Base-by-base conservation (phyloP, 2,329 filamentous ascomycete species). In the Colletotrichum somersetense region DNA sequence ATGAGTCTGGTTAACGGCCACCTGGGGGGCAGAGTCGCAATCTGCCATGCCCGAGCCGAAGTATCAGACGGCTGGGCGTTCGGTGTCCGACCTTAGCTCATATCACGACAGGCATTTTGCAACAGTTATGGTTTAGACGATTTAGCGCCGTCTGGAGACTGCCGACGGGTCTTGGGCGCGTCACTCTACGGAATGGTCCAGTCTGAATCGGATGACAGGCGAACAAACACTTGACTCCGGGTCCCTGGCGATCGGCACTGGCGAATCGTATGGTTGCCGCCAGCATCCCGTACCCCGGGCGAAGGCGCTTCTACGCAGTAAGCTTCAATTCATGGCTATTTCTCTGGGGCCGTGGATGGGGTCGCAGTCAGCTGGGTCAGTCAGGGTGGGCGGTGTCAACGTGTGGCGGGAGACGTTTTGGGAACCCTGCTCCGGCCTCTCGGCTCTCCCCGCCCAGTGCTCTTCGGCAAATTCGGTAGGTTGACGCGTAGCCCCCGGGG, bases 301-400 rank as follows among this genome's bases (percentile, higher is more conserved):
- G 35, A 57, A 57, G 55, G 55, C 35, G 55, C 20, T 26, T 57
- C 20, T 12, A 38, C 56, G 20, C 50, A 48, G 11, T 66, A 67
- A 67, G 68, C 64, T 62, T 71, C 68, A 58, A 57, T 67, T 67
- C 64, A 58, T 57, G 57, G 50, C 64, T 57, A 67, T 35, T 67
- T 62, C 26, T 35, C 46, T 33, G 38, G 20, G 26, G 30, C 16
- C 33, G 61, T 14, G 33, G 33, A 26, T 23, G 23, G 57, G 12
- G 23, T 3, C 33, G 8, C 14, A 7, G 33, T 23, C 35, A 11
- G 4, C 55, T 16, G 20, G 55, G 55, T 10, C 55, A 58, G 46
- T 48, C 46, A 40, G n/a, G n/a, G 35, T 42, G 10, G 46, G 55
- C 38, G 11, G 7, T 8, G 26, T 38, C 23, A 6, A 58, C 44